Percentiles rank a stretch among this genome's conserved stretches.
phyloP scores from a whole-genome alignment of 2,329 filamentous ascomycete species.

The Elsinoe perseae region DNA sequence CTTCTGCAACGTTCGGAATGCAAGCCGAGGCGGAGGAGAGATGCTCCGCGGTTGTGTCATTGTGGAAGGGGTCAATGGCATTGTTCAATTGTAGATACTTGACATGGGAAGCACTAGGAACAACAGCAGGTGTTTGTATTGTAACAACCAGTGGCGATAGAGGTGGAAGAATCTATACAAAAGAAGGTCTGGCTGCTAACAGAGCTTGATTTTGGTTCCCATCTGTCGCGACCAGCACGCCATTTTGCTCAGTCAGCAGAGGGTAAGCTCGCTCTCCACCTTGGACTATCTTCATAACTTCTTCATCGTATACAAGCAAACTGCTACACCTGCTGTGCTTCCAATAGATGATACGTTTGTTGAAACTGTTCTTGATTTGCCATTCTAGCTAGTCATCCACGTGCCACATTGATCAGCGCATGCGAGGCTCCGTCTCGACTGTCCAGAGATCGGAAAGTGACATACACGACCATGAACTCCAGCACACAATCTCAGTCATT shows the following conservation, averaged over 20 bases:
- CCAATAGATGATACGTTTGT: too few species aligned
- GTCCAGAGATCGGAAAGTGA: not conserved
- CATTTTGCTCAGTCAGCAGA: slow-evolving; percentile 9
- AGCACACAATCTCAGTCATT: not conserved
- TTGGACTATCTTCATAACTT: not conserved
- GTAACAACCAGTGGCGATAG: too few species aligned
- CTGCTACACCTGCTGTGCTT: too few species aligned
- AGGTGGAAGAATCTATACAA: too few species aligned
- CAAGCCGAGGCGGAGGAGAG: not conserved
- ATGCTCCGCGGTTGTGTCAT: not conserved
- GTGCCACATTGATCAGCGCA: not conserved
- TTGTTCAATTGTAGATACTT: not conserved
- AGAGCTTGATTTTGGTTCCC: not conserved
- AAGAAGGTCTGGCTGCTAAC: too few species aligned
- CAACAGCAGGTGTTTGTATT: not conserved
- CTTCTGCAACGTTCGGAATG: not conserved
- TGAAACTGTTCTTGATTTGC: too few species aligned
- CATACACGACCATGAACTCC: not conserved
- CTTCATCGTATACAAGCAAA: too few species aligned
- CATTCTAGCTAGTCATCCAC: not conserved
- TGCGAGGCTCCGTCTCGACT: not conserved
- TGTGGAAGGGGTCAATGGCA: not conserved
- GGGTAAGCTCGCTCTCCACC: too few species aligned
- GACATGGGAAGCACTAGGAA: not conserved
- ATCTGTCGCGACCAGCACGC: not conserved